A percentile compares a stretch with the other conserved stretches of the same genome.
phyloP scores from a whole-genome alignment of 257 asterid species.

The Osmanthus fragrans region DNA sequence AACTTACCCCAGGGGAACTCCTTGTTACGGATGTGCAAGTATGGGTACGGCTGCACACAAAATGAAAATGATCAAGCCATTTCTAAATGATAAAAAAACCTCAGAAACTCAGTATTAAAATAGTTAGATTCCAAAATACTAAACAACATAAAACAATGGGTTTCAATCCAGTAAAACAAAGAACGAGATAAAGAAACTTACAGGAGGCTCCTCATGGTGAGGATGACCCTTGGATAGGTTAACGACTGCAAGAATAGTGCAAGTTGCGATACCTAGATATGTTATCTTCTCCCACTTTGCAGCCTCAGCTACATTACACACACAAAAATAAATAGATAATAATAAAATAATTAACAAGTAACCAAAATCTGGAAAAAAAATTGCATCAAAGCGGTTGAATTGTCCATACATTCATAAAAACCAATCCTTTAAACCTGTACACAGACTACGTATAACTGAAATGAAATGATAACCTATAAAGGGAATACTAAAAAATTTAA shows the following conservation, averaged over 20 bases:
- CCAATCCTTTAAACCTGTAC: not conserved
- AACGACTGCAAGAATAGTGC: conserved; percentile 46
- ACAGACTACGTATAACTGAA: not conserved
- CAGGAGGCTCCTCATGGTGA: conserved; percentile 70
- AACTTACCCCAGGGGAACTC: conserved; percentile 87
- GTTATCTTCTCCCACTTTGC: conserved; percentile 88
- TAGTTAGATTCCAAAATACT: not conserved
- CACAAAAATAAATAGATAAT: not conserved
- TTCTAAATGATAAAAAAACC: conserved; percentile 1
- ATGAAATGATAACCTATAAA: not conserved
- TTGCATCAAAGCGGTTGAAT: not conserved
- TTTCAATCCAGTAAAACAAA: not conserved
- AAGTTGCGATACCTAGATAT: conserved; percentile 44
- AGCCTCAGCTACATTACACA: conserved; percentile 65
- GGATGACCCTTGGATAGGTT: conserved; percentile 77
- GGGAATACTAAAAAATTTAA: not conserved
- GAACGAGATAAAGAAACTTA: conserved; percentile 34
- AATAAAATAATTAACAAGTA: not conserved
- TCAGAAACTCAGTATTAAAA: not conserved
- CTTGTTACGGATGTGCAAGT: conserved; percentile 76
- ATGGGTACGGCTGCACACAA: conserved; percentile 62
- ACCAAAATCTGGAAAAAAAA: not conserved
- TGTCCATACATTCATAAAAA: not conserved
- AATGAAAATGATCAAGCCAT: not conserved
- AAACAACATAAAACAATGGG: not conserved